Evolutionary conservation across 805 yeast species (phyloP).

Genomic region (Lipomyces japonicus): DNA sequence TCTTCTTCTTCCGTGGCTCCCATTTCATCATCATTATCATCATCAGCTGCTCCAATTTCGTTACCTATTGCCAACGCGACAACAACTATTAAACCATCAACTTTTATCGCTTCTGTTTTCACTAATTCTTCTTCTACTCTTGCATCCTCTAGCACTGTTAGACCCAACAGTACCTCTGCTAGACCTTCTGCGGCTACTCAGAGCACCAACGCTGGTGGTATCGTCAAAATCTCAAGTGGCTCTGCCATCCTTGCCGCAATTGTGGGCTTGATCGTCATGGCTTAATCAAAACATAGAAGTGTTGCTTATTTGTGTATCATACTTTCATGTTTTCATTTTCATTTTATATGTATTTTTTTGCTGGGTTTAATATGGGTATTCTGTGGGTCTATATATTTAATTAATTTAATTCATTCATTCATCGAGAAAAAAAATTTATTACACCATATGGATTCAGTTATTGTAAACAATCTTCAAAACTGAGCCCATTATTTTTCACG

Average conservation of each 20-base stretch:
- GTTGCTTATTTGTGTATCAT: too few relatives aligned
- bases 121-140: neutral
- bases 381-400: neutral
- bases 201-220: neutral
- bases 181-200: neutral
- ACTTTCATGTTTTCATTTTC: too few relatives aligned
- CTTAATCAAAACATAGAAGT: too few relatives aligned
- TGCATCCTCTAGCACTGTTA: neutral
- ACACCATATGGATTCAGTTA: too few relatives aligned
- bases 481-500: too few relatives aligned
- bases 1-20: slow-evolving; percentile 3
- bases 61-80: neutral
- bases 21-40: neutral
- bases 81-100: neutral
- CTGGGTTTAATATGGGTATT: too few relatives aligned
- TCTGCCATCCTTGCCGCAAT: neutral
- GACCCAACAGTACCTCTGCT: neutral
- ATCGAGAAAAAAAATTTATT: neutral
- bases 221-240: neutral
- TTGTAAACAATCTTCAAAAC: too few relatives aligned
- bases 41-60: neutral
- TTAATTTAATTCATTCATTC: neutral
- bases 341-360: too few relatives aligned
- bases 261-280: neutral
- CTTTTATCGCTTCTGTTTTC: neutral